Percentiles rank a stretch among this genome's conserved stretches.
phyloP scores from a whole-genome alignment of 306 rosid genomes.

The Sechiopsis laciniata region DNA sequence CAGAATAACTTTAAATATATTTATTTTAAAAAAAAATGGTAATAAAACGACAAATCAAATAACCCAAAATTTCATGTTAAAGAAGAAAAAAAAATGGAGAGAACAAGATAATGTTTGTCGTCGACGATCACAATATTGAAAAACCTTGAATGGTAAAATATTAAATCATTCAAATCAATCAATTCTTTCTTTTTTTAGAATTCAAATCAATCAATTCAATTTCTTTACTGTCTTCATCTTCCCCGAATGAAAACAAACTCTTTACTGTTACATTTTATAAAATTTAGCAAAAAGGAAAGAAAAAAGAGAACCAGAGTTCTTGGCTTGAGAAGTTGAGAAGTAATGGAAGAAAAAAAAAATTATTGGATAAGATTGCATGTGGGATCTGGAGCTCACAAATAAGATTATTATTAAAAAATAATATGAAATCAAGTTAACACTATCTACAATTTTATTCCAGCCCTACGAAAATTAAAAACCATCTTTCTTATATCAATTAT shows the following conservation, averaged over 20 bases:
- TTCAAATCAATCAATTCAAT: neutral
- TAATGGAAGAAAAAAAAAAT: no score
- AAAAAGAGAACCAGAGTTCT: no score
- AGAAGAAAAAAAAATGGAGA: neutral
- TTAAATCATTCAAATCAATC: constrained; percentile 7
- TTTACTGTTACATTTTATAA: no score
- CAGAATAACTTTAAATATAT: no score
- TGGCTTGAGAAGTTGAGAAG: no score
- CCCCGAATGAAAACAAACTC: neutral
- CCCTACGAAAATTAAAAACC: no score
- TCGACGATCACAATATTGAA: neutral
- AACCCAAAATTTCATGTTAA: neutral
- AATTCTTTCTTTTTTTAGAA: neutral
- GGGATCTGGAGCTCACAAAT: neutral
- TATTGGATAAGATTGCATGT: neutral
- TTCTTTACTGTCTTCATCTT: neutral
- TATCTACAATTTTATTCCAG: no score
- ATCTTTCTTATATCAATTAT: no score
- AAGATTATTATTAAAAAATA: no score
- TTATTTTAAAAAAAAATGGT: no score
- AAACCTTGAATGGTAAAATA: neutral
- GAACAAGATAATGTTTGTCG: neutral
- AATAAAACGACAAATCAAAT: no score
- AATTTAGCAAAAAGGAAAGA: no score
- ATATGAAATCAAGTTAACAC: neutral